Evolutionary conservation across 108 stramenopile species (phyloP), one percentile per base, ranked within the genome.

Genomic region (Mayamaea pseudoterrestris): DNA sequence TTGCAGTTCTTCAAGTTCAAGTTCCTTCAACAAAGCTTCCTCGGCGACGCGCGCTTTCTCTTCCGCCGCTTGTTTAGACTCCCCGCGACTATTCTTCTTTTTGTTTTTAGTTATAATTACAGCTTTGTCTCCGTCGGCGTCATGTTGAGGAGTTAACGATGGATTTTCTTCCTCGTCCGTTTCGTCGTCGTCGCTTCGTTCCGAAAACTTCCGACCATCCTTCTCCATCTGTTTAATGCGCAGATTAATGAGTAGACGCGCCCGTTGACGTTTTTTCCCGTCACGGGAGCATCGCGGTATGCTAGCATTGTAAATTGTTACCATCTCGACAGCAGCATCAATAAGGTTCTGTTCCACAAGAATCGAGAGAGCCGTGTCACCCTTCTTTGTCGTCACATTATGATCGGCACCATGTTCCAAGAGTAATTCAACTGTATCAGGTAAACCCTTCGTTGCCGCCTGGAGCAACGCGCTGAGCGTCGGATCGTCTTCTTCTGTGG

Each of bases 281-380:
- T 91, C 89, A n/a, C 89, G 57, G 18, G 89, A 91, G 50, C 89
- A 91, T 18, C 89, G 70, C 6, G 89, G 89, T 41, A 91, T 70
- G 47, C 89, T 91, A 13, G 89, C 89, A 47, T 83, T 91, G 65
- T 91, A 86, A 52, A 78, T 76, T 2, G 89, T 79, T 40, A 91
- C 89, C 89, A 91, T 91, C 52, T 91, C 81, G 3, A 91, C 89
- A 5, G 89, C 89, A 0, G 89, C 82, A 65, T 91, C 89, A 39
- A 91, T 91, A 47, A 91, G 44, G 55, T 91, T 81, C 46, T 91
- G 89, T 51, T 91, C 89, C 39, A 91, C 89, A 39, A 91, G 56
- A 36, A 91, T 91, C 9, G 83, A 77, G 21, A 91, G 69, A n/a
- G 89, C 89, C 2, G 89, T 91, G 40, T 91, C 89, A n/a, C 89